Conservation (phyloP, 768 basidiomycete species). For the Rhodotorula graminis region DNA sequence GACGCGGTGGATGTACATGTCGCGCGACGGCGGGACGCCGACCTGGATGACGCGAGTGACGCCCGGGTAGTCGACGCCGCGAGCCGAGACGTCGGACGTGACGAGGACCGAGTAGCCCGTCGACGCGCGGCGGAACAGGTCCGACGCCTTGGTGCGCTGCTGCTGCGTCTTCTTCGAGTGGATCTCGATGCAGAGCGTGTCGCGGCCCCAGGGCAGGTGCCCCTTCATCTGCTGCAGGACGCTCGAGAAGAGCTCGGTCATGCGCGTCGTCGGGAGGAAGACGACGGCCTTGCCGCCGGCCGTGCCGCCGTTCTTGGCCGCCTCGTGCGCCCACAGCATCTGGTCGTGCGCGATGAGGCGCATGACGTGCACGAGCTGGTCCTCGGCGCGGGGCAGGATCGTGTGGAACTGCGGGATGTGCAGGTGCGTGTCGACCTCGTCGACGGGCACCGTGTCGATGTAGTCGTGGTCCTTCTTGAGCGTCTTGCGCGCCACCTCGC, state of each 20-base stretch:
- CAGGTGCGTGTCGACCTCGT: conserved; percentile 61
- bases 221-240: conserved; percentile 56
- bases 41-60: conserved; percentile 75
- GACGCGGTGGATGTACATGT: conserved; percentile 54
- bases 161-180: conserved; percentile 59
- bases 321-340: conserved; percentile 57
- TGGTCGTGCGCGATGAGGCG: conserved; percentile 84
- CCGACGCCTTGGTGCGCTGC: conserved; percentile 53
- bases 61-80: conserved; percentile 66
- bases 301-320: conserved; percentile 38
- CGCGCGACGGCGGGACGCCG: conserved; percentile 64
- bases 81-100: conserved; percentile 51
- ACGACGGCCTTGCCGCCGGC: conserved; percentile 53
- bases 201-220: conserved; percentile 54
- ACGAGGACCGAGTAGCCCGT: conserved; percentile 51
- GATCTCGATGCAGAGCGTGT: conserved; percentile 66
- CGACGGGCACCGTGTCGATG: conserved; percentile 58
- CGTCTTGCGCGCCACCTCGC: conserved; percentile 46
- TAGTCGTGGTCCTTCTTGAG: conserved; percentile 50
- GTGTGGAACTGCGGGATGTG: conserved; percentile 81
- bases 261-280: conserved; percentile 70
- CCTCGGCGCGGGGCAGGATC: conserved; percentile 58
- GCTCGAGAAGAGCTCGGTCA: conserved; percentile 68
- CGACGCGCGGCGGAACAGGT: conserved; percentile 66
- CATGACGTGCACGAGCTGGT: conserved; percentile 73